Evolutionary conservation across 73 alveolate genomes (phyloP).

Genomic region (Paramecium sonneborni): DNA sequence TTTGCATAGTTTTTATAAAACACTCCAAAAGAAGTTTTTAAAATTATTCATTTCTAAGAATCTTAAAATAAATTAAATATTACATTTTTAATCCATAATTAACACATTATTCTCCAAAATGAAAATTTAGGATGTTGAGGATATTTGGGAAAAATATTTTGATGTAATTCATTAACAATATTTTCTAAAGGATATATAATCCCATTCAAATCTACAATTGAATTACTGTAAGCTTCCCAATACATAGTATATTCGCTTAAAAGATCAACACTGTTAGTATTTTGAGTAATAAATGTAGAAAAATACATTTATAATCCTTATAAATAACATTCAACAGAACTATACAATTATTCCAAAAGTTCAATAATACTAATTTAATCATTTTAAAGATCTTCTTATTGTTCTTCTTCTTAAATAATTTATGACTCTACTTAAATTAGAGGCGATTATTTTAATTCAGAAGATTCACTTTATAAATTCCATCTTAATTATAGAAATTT

Average conservation of each 20-base stretch:
- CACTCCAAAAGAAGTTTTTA: neutral
- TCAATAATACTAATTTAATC: neutral
- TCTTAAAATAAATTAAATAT: neutral
- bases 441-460: neutral
- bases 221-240: slow-evolving; percentile 42
- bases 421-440: neutral
- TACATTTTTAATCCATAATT: slow-evolving; percentile 19
- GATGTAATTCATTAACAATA: slow-evolving; percentile 25
- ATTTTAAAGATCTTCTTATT: neutral
- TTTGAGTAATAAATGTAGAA: neutral
- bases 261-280: neutral
- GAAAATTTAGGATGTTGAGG: slow-evolving; percentile 39
- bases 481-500: neutral
- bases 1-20: neutral
- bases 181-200: slow-evolving; percentile 4
- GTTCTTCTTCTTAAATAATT: neutral
- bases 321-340: neutral
- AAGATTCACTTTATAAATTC: neutral
- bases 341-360: neutral
- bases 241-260: slow-evolving; percentile 14
- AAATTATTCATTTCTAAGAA: neutral
- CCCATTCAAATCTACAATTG: neutral
- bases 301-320: neutral
- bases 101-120: neutral
- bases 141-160: neutral